Percentiles rank a stretch among this genome's conserved stretches.
Evolutionary conservation across 1,284 basidiomycete genomes (phyloP).

Genomic region (Pterulicium gracile): DNA sequence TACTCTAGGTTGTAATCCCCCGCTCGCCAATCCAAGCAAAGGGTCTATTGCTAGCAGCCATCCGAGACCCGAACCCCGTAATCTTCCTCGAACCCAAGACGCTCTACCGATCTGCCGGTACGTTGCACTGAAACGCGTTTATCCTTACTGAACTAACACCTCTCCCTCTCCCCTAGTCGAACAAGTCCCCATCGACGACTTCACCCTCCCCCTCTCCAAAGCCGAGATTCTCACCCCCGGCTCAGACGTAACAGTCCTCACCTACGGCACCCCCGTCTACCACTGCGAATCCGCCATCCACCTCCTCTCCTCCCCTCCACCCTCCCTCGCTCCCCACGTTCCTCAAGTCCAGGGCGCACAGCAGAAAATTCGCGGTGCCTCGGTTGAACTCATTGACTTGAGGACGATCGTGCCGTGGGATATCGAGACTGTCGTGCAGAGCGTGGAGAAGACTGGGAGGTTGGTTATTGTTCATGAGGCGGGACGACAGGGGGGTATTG

Average conservation of each 20-base stretch:
- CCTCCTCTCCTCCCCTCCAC: constrained; percentile 57
- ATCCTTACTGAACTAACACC: neutral
- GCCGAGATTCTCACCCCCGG: constrained; percentile 73
- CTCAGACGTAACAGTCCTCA: constrained; percentile 76
- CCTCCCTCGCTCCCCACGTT: constrained; percentile 55
- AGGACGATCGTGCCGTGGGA: constrained; percentile 90
- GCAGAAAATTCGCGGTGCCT: constrained; percentile 54
- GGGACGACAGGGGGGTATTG: constrained; percentile 75
- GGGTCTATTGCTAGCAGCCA: constrained; percentile 75
- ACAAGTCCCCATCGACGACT: constrained; percentile 88
- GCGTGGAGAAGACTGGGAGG: constrained; percentile 73
- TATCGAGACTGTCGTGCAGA: constrained; percentile 67
- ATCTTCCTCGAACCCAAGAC: constrained; percentile 95
- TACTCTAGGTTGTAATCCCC: constrained; percentile 71
- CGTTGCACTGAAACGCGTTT: constrained; percentile 3
- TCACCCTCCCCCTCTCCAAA: constrained; percentile 64
- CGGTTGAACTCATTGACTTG: constrained; percentile 85
- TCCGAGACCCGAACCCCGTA: constrained; percentile 88
- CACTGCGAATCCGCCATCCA: constrained; percentile 76
- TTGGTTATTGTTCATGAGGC: constrained; percentile 91
- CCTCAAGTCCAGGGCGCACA: no score
- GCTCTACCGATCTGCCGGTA: constrained; percentile 73
- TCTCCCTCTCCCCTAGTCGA: constrained; percentile 46
- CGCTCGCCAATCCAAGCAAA: constrained; percentile 93
- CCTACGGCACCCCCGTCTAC: constrained; percentile 90